Percentiles rank a stretch among this genome's conserved stretches.
Conservation (phyloP, 2,329 filamentous ascomycete genomes). For the Diaporthe velutina region DNA sequence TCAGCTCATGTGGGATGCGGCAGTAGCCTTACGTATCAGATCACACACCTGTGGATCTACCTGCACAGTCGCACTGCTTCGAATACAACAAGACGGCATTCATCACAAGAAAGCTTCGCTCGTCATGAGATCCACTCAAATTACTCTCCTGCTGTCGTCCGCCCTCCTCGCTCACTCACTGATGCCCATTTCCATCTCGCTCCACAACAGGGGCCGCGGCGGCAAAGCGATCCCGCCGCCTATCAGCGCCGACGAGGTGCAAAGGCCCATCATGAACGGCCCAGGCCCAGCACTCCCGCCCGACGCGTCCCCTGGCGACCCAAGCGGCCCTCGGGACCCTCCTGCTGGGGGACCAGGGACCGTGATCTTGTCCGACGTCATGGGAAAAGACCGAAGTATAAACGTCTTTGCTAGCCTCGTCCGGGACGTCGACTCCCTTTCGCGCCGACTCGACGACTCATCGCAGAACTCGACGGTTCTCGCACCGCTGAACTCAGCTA, state of each 20-base stretch:
- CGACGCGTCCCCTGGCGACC: conserved; percentile 33
- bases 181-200: conserved; percentile 16
- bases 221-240: conserved; percentile 41
- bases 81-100: background rate
- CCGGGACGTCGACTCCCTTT: conserved; percentile 79
- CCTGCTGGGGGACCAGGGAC: conserved; percentile 54
- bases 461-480: conserved; percentile 84
- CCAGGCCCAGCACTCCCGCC: conserved; percentile 46
- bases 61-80: background rate
- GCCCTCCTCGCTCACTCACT: conserved; percentile 21
- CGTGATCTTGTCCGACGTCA: conserved; percentile 85
- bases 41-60: background rate
- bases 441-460: conserved; percentile 75
- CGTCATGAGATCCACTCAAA: conserved; percentile 17
- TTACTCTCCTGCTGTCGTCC: conserved; percentile 24
- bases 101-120: background rate
- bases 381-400: conserved; percentile 82
- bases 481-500: conserved; percentile 85
- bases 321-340: conserved; percentile 41
- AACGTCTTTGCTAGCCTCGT: conserved; percentile 88
- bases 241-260: conserved; percentile 42
- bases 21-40: background rate
- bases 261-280: conserved; percentile 51
- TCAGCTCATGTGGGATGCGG: background rate
- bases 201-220: conserved; percentile 30